phyloP scores from a whole-genome alignment of 768 basidiomycete genomes.

The Boletus rex-veris region DNA sequence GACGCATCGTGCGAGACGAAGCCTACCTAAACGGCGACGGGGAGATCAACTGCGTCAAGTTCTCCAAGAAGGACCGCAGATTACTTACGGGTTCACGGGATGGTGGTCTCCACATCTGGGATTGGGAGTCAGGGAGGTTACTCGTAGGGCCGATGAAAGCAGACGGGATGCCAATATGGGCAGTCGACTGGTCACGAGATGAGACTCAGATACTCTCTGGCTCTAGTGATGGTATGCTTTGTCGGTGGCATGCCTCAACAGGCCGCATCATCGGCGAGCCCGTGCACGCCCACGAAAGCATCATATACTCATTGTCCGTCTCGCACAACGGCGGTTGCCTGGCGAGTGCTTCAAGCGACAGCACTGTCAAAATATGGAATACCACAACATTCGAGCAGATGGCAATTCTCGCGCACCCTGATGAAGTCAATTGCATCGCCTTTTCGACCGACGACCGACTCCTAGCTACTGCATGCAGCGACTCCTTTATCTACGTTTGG shows the following conservation, averaged over 20 bases:
- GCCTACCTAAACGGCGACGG: conserved; percentile 20
- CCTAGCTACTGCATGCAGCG: conserved; percentile 32
- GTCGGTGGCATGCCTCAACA: conserved; percentile 25
- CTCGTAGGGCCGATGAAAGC: conserved; percentile 26
- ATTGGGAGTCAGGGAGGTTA: conserved; percentile 24
- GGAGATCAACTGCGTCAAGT: conserved; percentile 29
- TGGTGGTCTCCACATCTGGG: conserved; percentile 29
- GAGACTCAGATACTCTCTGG: conserved; percentile 27
- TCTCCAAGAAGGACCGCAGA: conserved; percentile 21
- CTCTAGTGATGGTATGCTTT: conserved; percentile 20
- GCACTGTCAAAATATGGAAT: conserved; percentile 31
- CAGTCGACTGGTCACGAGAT: conserved; percentile 30
- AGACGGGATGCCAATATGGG: conserved; percentile 26
- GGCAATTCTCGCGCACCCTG: conserved; percentile 19
- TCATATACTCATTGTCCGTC: conserved; percentile 26
- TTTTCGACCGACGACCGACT: conserved; percentile 31
- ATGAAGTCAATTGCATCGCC: conserved; percentile 28
- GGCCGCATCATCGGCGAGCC: conserved; percentile 22
- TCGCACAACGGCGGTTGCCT: conserved; percentile 27
- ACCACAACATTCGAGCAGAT: conserved; percentile 24
- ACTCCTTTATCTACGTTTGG: conserved; percentile 30
- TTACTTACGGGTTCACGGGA: conserved; percentile 30
- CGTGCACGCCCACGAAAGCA: conserved; percentile 22
- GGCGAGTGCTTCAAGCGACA: conserved; percentile 30
- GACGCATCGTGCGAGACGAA: conserved; percentile 23